These are phyloP conservation scores for Dictyostelium brefeldianum DNA, from an alignment of 78 protist species.

Conservation along the genomic window DNA sequence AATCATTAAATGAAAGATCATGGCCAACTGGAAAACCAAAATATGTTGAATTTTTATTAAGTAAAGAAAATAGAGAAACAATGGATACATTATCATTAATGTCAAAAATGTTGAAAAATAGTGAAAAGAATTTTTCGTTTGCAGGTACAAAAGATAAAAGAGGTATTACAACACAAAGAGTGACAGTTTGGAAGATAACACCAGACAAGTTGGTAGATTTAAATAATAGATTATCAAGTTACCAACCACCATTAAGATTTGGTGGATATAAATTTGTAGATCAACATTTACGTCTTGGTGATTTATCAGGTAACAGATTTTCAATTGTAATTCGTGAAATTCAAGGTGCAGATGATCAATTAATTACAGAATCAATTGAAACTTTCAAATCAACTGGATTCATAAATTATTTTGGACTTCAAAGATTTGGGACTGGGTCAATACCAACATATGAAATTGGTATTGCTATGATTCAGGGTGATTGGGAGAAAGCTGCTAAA, in stretches of 20 bases:
- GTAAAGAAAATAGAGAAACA: slow-evolving; percentile 89
- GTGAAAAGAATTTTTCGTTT: slow-evolving; percentile 42
- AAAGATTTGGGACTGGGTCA: slow-evolving; percentile 90
- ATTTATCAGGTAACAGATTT: slow-evolving; percentile 87
- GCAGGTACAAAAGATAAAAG: slow-evolving; percentile 94
- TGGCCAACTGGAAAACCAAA: slow-evolving; percentile 62
- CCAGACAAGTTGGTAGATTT: slow-evolving; percentile 35
- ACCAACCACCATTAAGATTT: slow-evolving; percentile 11
- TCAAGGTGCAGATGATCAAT: slow-evolving; percentile 29
- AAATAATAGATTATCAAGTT: slow-evolving; percentile 25
- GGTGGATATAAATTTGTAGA: slow-evolving; percentile 71
- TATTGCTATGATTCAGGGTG: slow-evolving; percentile 40
- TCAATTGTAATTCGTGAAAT: slow-evolving; percentile 86
- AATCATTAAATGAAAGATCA: background rate
- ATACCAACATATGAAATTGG: slow-evolving; percentile 87
- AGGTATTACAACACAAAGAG: slow-evolving; percentile 88
- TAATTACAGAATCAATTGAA: slow-evolving; percentile 27
- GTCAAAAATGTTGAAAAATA: slow-evolving; percentile 26
- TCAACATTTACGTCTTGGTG: slow-evolving; percentile 80
- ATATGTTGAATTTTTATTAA: slow-evolving; percentile 59
- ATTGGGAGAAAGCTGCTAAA: slow-evolving; percentile 66
- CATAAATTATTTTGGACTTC: slow-evolving; percentile 91
- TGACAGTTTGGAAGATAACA: slow-evolving; percentile 38
- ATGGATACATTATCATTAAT: slow-evolving; percentile 42
- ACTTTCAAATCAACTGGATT: slow-evolving; percentile 73